A percentile compares a stretch with the other conserved stretches of the same genome.
These are phyloP conservation scores for Echinosophora koreensis DNA, from an alignment of 306 rosid genomes.

Conservation along the genomic window DNA sequence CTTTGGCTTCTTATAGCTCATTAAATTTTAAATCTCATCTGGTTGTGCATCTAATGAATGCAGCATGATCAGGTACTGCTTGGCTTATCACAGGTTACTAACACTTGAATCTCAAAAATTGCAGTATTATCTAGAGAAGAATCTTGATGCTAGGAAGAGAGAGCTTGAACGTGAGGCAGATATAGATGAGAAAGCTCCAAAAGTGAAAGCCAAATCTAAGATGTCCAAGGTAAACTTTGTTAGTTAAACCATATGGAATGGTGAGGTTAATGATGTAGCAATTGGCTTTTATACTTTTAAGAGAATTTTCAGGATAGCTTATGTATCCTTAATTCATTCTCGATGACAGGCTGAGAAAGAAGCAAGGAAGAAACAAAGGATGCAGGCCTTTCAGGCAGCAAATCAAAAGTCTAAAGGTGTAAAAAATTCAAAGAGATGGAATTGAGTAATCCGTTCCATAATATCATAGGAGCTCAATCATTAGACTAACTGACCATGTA, in stretches of 20 bases:
- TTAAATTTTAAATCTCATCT: conserved; percentile 2
- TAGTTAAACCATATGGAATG: conserved; percentile 1
- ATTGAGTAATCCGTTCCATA: conserved; percentile 51
- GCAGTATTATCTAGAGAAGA: conserved; percentile 95
- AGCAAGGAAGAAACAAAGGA: conserved; percentile 19
- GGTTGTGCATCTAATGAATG: neutral
- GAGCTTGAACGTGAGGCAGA: conserved; percentile 91
- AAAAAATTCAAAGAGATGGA: conserved; percentile 92
- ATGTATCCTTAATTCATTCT: too few relatives aligned
- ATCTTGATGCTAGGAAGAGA: conserved; percentile 82
- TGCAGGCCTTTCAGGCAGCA: conserved; percentile 90
- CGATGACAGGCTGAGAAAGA: too few relatives aligned
- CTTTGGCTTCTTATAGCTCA: conserved; percentile 10
- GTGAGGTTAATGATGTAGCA: conserved; percentile 8
- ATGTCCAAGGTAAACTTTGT: conserved; percentile 83
- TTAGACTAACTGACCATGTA: conserved; percentile 25
- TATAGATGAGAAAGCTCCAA: conserved; percentile 90
- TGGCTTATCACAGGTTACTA: conserved; percentile 35
- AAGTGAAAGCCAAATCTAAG: conserved; percentile 95
- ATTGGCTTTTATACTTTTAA: too few relatives aligned
- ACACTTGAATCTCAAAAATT: conserved; percentile 41
- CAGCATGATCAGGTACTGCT: conserved; percentile 26
- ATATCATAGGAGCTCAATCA: conserved; percentile 9
- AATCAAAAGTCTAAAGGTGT: conserved; percentile 84
- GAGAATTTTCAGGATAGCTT: neutral